Percentiles rank a stretch among this genome's conserved stretches.
phyloP scores from a whole-genome alignment of 2,329 filamentous ascomycete species.

The Ustilaginoidea virens region DNA sequence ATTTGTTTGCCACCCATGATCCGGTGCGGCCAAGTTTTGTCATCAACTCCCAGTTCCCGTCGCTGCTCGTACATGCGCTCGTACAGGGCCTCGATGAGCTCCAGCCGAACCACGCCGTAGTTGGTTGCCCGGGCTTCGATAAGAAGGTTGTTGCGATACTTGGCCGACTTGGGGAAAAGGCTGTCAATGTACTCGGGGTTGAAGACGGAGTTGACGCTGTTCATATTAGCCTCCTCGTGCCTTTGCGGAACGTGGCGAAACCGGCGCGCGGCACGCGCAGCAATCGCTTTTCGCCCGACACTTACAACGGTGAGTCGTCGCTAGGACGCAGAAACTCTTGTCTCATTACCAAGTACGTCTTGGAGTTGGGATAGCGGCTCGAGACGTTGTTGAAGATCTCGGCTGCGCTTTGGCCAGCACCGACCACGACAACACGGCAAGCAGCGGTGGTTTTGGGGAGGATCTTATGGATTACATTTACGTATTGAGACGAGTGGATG shows the following conservation, averaged over 20 bases:
- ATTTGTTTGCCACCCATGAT: slow-evolving; percentile 60
- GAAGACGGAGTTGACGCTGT: slow-evolving; percentile 87
- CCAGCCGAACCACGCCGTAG: slow-evolving; percentile 86
- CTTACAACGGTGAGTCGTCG: slow-evolving; percentile 91
- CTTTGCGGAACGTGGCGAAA: not conserved
- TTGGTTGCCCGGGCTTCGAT: slow-evolving; percentile 70
- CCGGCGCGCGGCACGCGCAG: no score
- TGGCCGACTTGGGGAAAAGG: slow-evolving; percentile 52
- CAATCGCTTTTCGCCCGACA: slow-evolving; percentile 8
- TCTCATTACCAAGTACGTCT: slow-evolving; percentile 66
- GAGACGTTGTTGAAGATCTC: slow-evolving; percentile 92
- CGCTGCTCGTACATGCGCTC: slow-evolving; percentile 77
- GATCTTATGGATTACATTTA: slow-evolving; percentile 44
- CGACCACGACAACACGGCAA: slow-evolving; percentile 71
- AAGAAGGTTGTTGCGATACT: slow-evolving; percentile 44
- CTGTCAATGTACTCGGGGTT: slow-evolving; percentile 72
- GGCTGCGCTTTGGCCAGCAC: slow-evolving; percentile 81
- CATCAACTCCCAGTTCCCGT: slow-evolving; percentile 50
- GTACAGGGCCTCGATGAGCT: slow-evolving; percentile 79
- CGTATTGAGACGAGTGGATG: slow-evolving; percentile 81
- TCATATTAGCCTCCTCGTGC: not conserved
- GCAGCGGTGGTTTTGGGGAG: slow-evolving; percentile 37
- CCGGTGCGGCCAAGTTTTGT: slow-evolving; percentile 64
- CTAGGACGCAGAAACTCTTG: slow-evolving; percentile 74
- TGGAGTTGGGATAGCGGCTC: slow-evolving; percentile 64